Conservation (phyloP, 768 basidiomycete species). For the Pisolithus marmoratus region DNA sequence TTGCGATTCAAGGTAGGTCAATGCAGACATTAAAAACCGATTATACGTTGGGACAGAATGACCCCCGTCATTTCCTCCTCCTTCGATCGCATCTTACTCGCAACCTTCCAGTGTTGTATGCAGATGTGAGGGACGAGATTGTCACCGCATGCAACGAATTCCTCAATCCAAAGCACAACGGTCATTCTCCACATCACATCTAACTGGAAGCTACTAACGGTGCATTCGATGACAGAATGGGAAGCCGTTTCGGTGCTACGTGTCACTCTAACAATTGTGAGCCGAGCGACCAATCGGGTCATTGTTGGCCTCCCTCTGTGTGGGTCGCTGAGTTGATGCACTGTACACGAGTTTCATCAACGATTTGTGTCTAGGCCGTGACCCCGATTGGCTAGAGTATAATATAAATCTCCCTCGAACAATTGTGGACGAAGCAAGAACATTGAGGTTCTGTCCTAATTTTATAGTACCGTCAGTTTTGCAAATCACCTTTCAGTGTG, state of each 20-base stretch:
- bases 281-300: background rate
- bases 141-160: background rate
- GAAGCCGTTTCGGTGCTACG: background rate
- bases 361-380: background rate
- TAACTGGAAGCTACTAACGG: background rate
- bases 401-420: background rate
- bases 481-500: too few species aligned
- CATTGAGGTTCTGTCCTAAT: background rate
- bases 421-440: background rate
- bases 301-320: background rate
- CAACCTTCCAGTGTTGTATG: background rate
- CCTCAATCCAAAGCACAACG: background rate
- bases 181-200: background rate
- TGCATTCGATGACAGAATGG: background rate
- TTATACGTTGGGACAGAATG: background rate
- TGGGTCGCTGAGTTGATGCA: background rate
- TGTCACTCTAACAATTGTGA: background rate
- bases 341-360: background rate
- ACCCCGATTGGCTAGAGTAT: background rate
- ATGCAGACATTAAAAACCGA: background rate
- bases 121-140: background rate
- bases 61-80: background rate
- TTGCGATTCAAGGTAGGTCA: background rate
- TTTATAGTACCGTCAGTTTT: background rate
- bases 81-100: background rate